phyloP scores from a whole-genome alignment of 2,329 filamentous ascomycete genomes.

The Decorospora gaudefroyi region DNA sequence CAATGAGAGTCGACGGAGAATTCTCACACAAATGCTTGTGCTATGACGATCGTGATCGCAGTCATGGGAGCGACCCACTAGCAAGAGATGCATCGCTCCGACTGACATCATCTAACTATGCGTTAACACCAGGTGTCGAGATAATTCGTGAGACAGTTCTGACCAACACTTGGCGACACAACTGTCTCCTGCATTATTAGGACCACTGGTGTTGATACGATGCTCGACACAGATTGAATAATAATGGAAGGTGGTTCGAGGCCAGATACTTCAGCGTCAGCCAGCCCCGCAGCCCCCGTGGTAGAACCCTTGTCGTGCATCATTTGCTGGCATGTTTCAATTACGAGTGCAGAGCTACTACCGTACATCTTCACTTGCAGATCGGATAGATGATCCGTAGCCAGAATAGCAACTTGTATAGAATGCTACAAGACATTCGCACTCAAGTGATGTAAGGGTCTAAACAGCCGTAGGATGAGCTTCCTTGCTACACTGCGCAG shows the following conservation, averaged over 20 bases:
- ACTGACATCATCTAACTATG: conserved; percentile 1
- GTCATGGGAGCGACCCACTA: conserved; percentile 9
- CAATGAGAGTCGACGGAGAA: conserved; percentile 20
- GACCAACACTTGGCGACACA: no score
- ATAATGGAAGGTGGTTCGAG: no score
- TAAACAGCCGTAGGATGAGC: neutral
- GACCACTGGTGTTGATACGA: no score
- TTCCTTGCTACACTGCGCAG: neutral
- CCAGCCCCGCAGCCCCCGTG: neutral
- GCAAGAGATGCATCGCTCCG: conserved; percentile 6
- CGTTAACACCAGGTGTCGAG: no score
- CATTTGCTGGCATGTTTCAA: neutral
- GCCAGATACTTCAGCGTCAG: neutral
- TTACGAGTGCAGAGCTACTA: neutral
- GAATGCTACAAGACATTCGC: neutral
- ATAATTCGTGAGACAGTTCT: no score
- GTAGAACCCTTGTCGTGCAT: neutral
- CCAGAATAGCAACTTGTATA: conserved; percentile 4
- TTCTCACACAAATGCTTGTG: no score
- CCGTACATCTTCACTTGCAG: no score
- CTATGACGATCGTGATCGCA: conserved; percentile 17
- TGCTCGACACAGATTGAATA: no score
- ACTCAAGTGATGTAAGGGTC: conserved; percentile 1
- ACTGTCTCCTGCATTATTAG: no score
- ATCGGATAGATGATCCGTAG: neutral